phyloP scores from a whole-genome alignment of 2,329 filamentous ascomycete species.

The Cordyceps farinosa region DNA sequence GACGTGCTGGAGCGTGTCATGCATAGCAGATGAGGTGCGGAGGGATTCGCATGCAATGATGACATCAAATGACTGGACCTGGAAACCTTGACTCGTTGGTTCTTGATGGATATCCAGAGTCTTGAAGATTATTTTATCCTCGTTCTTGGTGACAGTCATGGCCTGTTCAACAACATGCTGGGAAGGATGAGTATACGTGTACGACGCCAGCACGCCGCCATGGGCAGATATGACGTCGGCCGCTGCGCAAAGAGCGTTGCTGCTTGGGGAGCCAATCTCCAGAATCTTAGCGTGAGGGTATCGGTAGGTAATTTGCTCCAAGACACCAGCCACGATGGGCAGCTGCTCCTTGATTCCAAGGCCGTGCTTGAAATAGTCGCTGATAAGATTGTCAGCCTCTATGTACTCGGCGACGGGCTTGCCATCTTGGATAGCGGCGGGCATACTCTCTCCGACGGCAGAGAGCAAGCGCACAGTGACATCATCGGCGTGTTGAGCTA shows the following conservation, averaged over 20 bases:
- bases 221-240: too few relatives aligned
- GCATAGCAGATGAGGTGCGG: neutral
- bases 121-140: neutral
- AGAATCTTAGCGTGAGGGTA: too few relatives aligned
- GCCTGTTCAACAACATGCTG: neutral
- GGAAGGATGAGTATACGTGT: neutral
- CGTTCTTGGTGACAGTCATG: neutral
- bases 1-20: neutral
- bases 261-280: neutral
- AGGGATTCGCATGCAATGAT: neutral
- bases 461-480: too few relatives aligned
- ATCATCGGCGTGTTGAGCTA: too few relatives aligned
- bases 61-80: neutral
- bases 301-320: too few relatives aligned
- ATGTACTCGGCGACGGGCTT: neutral
- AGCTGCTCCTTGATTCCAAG: too few relatives aligned
- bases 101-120: neutral
- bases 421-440: neutral
- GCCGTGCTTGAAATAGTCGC: neutral
- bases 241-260: neutral
- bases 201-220: neutral
- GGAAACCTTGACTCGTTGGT: neutral
- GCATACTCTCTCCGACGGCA: neutral
- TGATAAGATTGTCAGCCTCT: neutral
- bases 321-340: too few relatives aligned